Conservation (phyloP, 352 stramenopile species). For the Paralagenidium karlingii region DNA sequence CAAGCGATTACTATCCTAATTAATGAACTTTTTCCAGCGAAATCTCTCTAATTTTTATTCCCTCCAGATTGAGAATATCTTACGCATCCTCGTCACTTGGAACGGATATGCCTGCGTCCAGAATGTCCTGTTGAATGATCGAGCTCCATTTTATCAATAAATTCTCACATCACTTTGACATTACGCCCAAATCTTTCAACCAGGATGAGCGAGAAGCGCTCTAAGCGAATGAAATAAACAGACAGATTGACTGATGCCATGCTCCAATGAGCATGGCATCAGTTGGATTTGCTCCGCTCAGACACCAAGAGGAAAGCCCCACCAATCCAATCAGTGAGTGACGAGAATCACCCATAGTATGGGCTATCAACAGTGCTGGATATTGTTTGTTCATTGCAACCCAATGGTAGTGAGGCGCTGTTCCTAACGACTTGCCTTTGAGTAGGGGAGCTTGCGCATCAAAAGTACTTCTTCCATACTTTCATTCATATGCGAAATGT, state of each 20-base stretch:
- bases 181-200: slow-evolving; percentile 3
- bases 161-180: slow-evolving; percentile 1
- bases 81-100: slow-evolving; percentile 6
- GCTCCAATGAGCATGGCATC: too few species aligned
- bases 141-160: slow-evolving; percentile 5
- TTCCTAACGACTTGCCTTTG: too few species aligned
- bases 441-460: too few species aligned
- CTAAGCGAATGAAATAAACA: neutral
- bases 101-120: slow-evolving; percentile 3
- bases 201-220: slow-evolving; percentile 1
- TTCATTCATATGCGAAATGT: too few species aligned
- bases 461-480: too few species aligned
- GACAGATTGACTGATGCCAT: neutral
- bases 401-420: too few species aligned
- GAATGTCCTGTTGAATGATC: slow-evolving; percentile 5
- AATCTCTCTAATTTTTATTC: slow-evolving; percentile 4
- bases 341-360: too few species aligned
- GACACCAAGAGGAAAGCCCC: too few species aligned
- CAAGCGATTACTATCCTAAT: slow-evolving; percentile 1
- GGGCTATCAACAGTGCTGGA: too few species aligned
- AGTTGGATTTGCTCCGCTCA: too few species aligned
- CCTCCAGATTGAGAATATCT: slow-evolving; percentile 1
- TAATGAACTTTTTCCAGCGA: slow-evolving; percentile 3
- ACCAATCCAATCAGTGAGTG: too few species aligned
- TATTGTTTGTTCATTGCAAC: too few species aligned